A percentile compares a stretch with the other conserved stretches of the same genome.
Conservation (phyloP, 2,329 filamentous ascomycete species). For the Alternaria solani region DNA sequence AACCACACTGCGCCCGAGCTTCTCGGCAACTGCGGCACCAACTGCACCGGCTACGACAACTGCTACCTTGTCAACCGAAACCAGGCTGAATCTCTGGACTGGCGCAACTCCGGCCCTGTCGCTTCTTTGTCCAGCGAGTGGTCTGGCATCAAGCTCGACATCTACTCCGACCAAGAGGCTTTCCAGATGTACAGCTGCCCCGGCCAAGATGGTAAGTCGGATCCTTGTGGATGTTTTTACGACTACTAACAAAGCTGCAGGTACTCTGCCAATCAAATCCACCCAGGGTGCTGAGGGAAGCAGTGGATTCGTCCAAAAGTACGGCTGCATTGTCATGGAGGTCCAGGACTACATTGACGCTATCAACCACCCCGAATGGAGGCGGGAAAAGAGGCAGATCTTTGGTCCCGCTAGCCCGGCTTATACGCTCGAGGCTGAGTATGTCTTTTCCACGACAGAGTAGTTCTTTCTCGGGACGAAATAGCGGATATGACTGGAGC, state of each 20-base stretch:
- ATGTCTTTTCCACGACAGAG: conserved; percentile 52
- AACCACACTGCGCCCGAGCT: conserved; percentile 70
- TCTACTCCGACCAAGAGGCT: conserved; percentile 84
- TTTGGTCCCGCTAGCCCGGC: conserved; percentile 55
- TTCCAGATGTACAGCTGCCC: conserved; percentile 90
- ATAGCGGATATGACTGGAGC: not conserved
- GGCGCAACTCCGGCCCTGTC: conserved; percentile 66
- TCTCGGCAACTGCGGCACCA: conserved; percentile 76
- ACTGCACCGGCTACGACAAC: conserved; percentile 86
- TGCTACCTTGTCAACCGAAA: conserved; percentile 74
- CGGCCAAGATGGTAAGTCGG: conserved; percentile 69
- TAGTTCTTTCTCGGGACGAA: conserved; percentile 1
- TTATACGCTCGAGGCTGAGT: conserved; percentile 56
- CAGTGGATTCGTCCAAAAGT: conserved; percentile 72
- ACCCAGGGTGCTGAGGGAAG: conserved; percentile 72
- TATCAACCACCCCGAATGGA: conserved; percentile 92
- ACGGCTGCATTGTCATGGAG: conserved; percentile 89
- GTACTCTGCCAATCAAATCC: conserved; percentile 69
- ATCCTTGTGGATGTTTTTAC: not conserved
- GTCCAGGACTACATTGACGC: conserved; percentile 93
- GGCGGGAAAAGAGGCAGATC: conserved; percentile 64
- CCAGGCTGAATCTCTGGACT: conserved; percentile 66
- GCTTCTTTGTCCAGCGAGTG: conserved; percentile 74
- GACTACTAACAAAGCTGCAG: conserved; percentile 34
- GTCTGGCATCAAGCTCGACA: conserved; percentile 83